Base-by-base conservation (phyloP, 805 yeast species). In the Monosporozyma aquatica region DNA sequence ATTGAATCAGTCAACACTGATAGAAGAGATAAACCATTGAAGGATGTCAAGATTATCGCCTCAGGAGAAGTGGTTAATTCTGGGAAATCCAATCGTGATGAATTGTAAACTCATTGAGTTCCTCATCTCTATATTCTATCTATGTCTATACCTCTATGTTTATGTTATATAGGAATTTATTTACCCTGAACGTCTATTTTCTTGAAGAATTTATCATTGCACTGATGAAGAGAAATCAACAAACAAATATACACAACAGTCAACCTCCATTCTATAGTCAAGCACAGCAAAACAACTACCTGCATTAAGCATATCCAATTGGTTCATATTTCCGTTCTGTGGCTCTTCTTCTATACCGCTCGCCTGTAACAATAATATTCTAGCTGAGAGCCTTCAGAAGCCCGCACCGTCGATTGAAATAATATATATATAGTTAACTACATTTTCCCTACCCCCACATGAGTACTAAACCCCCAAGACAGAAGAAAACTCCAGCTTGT, bases 1-100 rank as follows among this genome's bases (percentile, higher is more conserved):
- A 78, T 92, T 58, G 95, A 87, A 67, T 63, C 64, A 38, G 78
- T 83, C 47, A 76, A 78, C 66, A 87, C 94, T 20, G 66, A 69
- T 46, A 67, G 72, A 53, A 78, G 83, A 50, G 92, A 87, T 65
- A 73, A 68, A 51, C 98, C 98, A 43, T 65, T 63, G 43, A 74
- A 73, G 53, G 76, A 75, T 22, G 69, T 90, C 47, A 71, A 67
- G 49, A 81, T 89, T 53, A 72, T 70, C 39, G 77, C 76, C 47
- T 69, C 84, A 50, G 97, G 97, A n/a, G 42, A 30, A 27, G 17
- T 30, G 20, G 27, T 28, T 10, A 18, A 14, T 17, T 13, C 39
- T 32, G 26, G 20, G 24, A 7, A 26, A 14, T 14, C n/a, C 24
- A 8, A n/a, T 11, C 32, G 25, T 13, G 18, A 32, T 13, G 23